Percentiles rank a stretch among this genome's conserved stretches.
These are phyloP conservation scores for Hanseniaspora gamundiae DNA, from an alignment of 1,139 yeast species.

Conservation along the genomic window DNA sequence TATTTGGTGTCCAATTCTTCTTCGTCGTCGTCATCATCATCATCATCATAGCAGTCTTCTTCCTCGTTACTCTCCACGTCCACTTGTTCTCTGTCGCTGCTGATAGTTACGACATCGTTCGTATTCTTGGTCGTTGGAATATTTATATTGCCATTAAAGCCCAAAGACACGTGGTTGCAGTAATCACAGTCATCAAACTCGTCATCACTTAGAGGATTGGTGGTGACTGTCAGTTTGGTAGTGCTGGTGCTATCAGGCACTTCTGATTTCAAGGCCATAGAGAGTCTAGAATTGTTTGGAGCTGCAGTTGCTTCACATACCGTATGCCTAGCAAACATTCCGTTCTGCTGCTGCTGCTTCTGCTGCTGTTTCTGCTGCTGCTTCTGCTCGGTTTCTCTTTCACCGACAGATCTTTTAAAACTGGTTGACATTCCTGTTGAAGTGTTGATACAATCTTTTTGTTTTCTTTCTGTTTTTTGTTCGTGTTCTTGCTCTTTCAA, in stretches of 20 bases:
- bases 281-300: conserved; percentile 4
- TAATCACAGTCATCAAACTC: neutral
- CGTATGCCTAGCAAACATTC: too few species aligned
- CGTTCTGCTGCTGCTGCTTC: neutral
- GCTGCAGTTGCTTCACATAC: neutral
- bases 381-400: too few species aligned
- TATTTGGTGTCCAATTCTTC: conserved; percentile 28
- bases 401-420: too few species aligned
- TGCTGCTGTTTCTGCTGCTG: neutral
- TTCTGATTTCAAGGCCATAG: conserved; percentile 3
- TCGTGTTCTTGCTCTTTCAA: neutral
- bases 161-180: neutral
- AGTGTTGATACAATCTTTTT: too few species aligned
- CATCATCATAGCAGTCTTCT: neutral
- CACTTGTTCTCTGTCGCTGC: neutral
- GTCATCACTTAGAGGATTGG: conserved; percentile 1
- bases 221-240: neutral
- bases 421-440: too few species aligned
- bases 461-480: neutral
- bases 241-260: neutral
- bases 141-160: neutral
- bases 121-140: too few species aligned
- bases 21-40: conserved; percentile 11
- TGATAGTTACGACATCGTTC: too few species aligned
- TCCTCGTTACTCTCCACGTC: neutral